A percentile compares a stretch with the other conserved stretches of the same genome.
Conservation (phyloP, 2,329 filamentous ascomycete genomes). For the Trichoderma breve region DNA sequence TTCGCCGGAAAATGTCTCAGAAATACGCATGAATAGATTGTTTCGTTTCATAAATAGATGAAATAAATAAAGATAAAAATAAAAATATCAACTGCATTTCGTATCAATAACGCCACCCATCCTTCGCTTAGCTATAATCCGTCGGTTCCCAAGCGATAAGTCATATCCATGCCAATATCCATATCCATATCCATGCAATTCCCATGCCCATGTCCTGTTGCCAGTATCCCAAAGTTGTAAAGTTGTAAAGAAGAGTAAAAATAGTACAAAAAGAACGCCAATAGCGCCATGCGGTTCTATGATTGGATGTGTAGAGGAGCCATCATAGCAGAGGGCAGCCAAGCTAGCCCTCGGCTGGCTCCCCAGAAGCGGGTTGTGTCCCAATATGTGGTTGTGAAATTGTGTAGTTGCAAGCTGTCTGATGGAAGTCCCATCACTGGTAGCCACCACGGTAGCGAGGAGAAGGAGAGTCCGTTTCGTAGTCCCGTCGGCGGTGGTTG, state of each 20-base stretch:
- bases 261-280: background rate
- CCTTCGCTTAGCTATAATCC: slow-evolving; percentile 1
- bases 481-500: slow-evolving; percentile 33
- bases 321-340: background rate
- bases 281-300: background rate
- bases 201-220: background rate
- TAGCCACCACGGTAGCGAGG: slow-evolving; percentile 27
- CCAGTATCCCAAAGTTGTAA: background rate
- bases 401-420: background rate
- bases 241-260: background rate
- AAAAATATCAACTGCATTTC: background rate
- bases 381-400: background rate
- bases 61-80: background rate
- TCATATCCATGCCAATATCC: background rate
- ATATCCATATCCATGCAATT: background rate
- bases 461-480: slow-evolving; percentile 33
- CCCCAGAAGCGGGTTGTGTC: background rate
- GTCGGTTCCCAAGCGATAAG: slow-evolving; percentile 1
- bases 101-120: slow-evolving; percentile 1
- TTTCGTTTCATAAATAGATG: background rate
- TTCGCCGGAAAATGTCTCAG: background rate
- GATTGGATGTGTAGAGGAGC: background rate
- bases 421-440: background rate
- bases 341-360: background rate
- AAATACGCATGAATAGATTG: background rate